Percentiles rank a stretch among this genome's conserved stretches.
phyloP scores from a whole-genome alignment of 169 alveolate species.

The Plasmodium berghei region DNA sequence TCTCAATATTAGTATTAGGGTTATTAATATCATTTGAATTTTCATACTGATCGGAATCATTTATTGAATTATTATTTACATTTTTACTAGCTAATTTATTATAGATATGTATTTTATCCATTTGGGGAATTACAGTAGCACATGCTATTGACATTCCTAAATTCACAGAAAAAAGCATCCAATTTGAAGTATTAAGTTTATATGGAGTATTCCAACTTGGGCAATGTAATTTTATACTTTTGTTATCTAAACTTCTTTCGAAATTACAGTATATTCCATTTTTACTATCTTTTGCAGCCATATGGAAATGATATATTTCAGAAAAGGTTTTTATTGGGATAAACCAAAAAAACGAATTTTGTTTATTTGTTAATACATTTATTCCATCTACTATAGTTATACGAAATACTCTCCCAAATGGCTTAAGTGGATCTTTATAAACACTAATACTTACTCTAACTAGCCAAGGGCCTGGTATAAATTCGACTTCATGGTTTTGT shows the following conservation, averaged over 20 bases:
- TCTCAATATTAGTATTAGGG: background rate
- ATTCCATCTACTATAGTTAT: conserved; percentile 39
- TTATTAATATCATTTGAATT: background rate
- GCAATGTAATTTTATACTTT: conserved; percentile 15
- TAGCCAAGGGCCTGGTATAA: conserved; percentile 53
- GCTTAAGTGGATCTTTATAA: conserved; percentile 23
- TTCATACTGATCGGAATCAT: no score
- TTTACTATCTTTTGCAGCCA: conserved; percentile 23
- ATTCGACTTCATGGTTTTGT: conserved; percentile 9
- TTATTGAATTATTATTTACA: no score
- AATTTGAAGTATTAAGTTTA: conserved; percentile 6
- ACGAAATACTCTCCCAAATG: conserved; percentile 48
- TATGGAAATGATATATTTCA: conserved; percentile 53
- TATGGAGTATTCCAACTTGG: conserved; percentile 26
- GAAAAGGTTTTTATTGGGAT: conserved; percentile 31
- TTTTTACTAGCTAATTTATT: no score
- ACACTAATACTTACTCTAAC: conserved; percentile 40
- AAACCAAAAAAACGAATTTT: conserved; percentile 49
- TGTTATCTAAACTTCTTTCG: conserved; percentile 10
- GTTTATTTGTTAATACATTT: conserved; percentile 20
- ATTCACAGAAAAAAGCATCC: conserved; percentile 7
- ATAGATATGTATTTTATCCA: no score
- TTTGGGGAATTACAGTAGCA: background rate
- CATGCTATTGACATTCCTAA: conserved; percentile 23
- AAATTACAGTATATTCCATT: conserved; percentile 18